These are phyloP conservation scores for Spizellomyces sp. DNA, from an alignment of 192 early-diverging fungal genomes.

Conservation along the genomic window DNA sequence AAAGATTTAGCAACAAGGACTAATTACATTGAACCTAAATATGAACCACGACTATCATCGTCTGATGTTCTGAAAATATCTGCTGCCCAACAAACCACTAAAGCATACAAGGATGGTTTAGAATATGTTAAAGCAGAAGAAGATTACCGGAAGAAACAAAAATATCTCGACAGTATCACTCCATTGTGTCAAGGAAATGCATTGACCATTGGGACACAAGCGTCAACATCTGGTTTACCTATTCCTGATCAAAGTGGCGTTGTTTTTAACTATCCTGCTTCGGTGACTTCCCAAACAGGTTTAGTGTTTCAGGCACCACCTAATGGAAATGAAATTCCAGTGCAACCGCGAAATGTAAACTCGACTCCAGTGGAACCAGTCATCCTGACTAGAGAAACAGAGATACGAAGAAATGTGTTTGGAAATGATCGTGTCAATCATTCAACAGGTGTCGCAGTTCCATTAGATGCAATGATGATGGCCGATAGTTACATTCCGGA, in stretches of 20 bases:
- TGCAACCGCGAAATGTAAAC: not conserved
- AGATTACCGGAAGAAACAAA: constrained; percentile 5
- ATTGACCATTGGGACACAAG: not conserved
- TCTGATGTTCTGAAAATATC: constrained; percentile 4
- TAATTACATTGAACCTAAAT: not conserved
- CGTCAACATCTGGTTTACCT: not conserved
- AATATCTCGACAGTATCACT: not conserved
- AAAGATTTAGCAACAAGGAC: constrained; percentile 10
- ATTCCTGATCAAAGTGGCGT: not conserved
- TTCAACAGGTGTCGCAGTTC: not conserved
- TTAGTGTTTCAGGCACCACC: not conserved
- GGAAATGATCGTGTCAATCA: not conserved
- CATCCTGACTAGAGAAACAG: not conserved
- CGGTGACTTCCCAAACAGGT: not conserved
- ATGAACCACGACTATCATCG: not conserved
- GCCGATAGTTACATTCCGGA: not conserved
- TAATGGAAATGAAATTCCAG: not conserved
- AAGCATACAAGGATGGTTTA: constrained; percentile 16
- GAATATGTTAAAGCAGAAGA: constrained; percentile 22
- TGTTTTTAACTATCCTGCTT: not conserved
- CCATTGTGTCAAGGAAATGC: not conserved
- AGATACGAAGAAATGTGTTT: not conserved
- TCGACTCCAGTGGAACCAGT: not conserved
- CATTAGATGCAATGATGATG: not conserved
- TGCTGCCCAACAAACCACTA: not conserved